Conservation (phyloP, 306 rosid species). For the Ziziphus jujuba region DNA sequence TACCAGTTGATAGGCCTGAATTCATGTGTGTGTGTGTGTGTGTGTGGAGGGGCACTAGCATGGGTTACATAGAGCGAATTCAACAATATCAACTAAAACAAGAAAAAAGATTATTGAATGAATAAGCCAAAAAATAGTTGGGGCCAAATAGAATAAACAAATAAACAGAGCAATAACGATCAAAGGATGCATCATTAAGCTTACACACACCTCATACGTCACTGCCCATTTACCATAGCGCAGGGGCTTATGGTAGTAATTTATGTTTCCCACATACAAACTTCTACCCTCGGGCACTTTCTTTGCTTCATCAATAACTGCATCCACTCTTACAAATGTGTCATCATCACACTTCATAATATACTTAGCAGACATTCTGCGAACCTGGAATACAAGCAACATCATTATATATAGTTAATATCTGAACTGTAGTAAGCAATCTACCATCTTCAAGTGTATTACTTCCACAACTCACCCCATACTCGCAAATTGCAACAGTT, state of each 20-base stretch:
- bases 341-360: slow-evolving; percentile 99
- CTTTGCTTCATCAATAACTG: slow-evolving; percentile 49
- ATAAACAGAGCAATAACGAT: background rate
- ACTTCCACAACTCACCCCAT: slow-evolving; percentile 68
- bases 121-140: too few species aligned
- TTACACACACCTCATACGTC: slow-evolving; percentile 71
- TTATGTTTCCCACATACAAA: slow-evolving; percentile 89
- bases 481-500: slow-evolving; percentile 93
- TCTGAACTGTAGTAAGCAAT: background rate
- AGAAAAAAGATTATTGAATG: too few species aligned
- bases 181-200: background rate
- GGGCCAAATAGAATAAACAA: background rate
- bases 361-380: slow-evolving; percentile 58
- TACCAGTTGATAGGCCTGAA: too few species aligned
- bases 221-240: slow-evolving; percentile 99
- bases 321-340: slow-evolving; percentile 81
- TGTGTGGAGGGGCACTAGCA: background rate
- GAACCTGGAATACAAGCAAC: slow-evolving; percentile 52
- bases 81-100: too few species aligned
- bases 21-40: background rate
- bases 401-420: slow-evolving; percentile 20
- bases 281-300: slow-evolving; percentile 46
- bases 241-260: slow-evolving; percentile 82
- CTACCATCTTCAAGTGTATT: slow-evolving; percentile 1
- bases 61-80: too few species aligned